Evolutionary conservation across 805 yeast genomes (phyloP).

Genomic region (Zygoascus tannicola): DNA sequence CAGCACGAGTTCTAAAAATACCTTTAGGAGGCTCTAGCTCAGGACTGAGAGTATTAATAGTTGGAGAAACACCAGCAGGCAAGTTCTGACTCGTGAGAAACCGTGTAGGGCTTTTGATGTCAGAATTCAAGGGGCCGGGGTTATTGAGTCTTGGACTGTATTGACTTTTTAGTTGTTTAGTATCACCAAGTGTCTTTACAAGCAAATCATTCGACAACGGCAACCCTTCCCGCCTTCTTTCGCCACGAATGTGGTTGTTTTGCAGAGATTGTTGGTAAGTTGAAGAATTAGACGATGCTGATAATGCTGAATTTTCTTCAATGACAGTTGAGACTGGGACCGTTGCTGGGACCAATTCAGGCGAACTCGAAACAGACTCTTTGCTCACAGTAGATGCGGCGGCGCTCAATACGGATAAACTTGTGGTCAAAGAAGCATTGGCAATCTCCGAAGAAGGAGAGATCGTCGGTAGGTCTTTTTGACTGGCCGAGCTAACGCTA

Average conservation of each 20-base stretch:
- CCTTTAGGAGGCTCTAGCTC: slow-evolving; percentile 1
- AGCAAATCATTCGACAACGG: not conserved
- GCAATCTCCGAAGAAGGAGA: too few relatives aligned
- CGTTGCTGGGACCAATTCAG: not conserved
- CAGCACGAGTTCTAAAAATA: not conserved
- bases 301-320: not conserved
- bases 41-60: too few relatives aligned
- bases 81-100: too few relatives aligned
- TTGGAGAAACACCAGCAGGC: too few relatives aligned
- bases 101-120: too few relatives aligned
- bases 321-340: slow-evolving; percentile 1
- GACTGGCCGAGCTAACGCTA: too few relatives aligned
- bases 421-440: too few relatives aligned
- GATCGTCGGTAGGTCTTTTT: too few relatives aligned
- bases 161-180: not conserved
- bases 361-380: not conserved
- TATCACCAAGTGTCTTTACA: not conserved
- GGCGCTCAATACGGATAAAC: too few relatives aligned
- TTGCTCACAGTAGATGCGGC: too few relatives aligned
- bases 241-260: not conserved
- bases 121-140: not conserved
- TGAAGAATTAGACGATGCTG: not conserved
- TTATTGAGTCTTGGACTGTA: not conserved
- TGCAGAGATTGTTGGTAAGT: not conserved
- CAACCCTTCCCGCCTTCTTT: not conserved